Evolutionary conservation across 306 rosid genomes (phyloP), one percentile per base, ranked within the genome.

Genomic region (Mimosa bimucronata): DNA sequence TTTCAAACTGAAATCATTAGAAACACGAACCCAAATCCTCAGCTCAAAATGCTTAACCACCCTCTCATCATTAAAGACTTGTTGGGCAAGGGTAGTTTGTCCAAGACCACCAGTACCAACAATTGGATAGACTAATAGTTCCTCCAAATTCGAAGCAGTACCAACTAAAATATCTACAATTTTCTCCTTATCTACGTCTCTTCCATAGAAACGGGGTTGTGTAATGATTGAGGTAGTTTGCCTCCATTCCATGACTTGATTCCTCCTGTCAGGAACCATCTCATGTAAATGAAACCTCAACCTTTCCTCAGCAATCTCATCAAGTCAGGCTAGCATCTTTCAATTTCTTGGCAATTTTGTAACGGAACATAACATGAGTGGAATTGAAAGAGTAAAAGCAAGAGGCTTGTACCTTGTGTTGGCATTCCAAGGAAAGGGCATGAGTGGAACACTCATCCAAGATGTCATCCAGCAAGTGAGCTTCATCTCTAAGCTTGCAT

Each of bases 41-140:
- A 19, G 23, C 7, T 66, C 71, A 60, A 60, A 60, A 42, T 60
- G 71, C 18, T 26, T 26, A 31, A 7, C 34, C 3, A 75, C 41
- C 25, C 26, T 26, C 26, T 58, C 30, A 60, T 75, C 16, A 75
- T 41, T 60, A 53, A 75, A 75, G 10, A 75, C 69, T 0, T 25
- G 71, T 9, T 75, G 70, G 10, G 71, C 57, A 60, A 60, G 79
- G 9, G 70, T 16, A 41, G 79, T 75, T 21, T 60, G 58, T 41
- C 79, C 71, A 9, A 75, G 57, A 25, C 71, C 70, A 26, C 79
- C 62, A 14, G 73, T 62, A 25, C 83, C 79, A 1, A 26, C n/a
- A 31, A 80, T 50, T 1, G 79, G 42, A 25, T 34, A 62, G 12
- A 73, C 25, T 8, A 19, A 37, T 0, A 80, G 12, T 6, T 50